Evolutionary conservation across 257 asterid genomes (phyloP).

Genomic region (Echites panduratus): DNA sequence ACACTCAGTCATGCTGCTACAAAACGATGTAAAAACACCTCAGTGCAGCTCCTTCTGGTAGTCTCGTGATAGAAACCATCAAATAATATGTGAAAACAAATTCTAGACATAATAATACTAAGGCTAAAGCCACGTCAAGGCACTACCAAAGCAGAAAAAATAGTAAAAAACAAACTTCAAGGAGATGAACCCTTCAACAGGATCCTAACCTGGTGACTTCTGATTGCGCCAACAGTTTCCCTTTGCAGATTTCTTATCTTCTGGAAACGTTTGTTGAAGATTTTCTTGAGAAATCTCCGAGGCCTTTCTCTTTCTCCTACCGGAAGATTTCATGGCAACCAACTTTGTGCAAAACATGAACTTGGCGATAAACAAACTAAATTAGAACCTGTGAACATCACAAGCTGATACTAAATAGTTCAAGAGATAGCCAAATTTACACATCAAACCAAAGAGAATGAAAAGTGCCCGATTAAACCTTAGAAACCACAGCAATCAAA

Average conservation of each 20-base stretch:
- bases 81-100: neutral
- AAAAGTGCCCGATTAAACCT: neutral
- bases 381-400: neutral
- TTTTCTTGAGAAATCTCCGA: conserved; percentile 17
- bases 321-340: conserved; percentile 19
- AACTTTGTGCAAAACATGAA: neutral
- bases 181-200: neutral
- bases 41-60: too few species aligned
- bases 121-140: neutral
- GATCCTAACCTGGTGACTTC: conserved; percentile 22
- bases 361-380: neutral
- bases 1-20: too few species aligned
- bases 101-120: neutral
- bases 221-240: conserved; percentile 13
- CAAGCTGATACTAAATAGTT: neutral
- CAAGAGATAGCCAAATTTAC: neutral
- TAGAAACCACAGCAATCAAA: neutral
- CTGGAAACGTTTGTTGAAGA: conserved; percentile 3
- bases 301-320: conserved; percentile 19
- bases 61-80: too few species aligned
- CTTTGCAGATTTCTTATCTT: conserved; percentile 12
- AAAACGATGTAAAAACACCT: too few species aligned
- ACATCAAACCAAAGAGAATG: neutral
- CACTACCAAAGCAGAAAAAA: neutral
- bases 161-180: neutral